These are phyloP conservation scores for Miscanthus lutarioriparius DNA, from an alignment of 176 grass and related monocot genomes.

Conservation along the genomic window DNA sequence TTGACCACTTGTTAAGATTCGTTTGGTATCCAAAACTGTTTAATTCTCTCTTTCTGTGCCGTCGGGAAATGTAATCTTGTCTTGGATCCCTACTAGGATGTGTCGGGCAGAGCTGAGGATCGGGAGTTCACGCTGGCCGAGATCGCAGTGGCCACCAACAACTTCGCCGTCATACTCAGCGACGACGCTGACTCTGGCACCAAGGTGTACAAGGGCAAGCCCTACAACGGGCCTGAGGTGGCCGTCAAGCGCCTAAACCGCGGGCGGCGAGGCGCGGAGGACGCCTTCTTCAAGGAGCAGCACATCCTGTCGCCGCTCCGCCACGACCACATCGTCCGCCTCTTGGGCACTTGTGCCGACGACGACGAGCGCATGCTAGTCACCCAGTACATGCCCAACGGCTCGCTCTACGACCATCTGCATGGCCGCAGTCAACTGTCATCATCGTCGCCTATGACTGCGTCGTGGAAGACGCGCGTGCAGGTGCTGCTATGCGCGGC, in stretches of 20 bases:
- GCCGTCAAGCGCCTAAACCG: background rate
- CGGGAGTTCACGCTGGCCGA: background rate
- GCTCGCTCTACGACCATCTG: background rate
- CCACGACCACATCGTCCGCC: background rate
- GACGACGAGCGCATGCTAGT: background rate
- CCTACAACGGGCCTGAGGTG: background rate
- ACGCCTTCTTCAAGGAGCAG: background rate
- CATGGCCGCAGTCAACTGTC: background rate
- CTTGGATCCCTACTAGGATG: too few species aligned
- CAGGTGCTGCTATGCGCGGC: background rate
- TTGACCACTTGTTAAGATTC: too few species aligned
- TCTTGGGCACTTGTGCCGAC: background rate
- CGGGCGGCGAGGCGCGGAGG: background rate
- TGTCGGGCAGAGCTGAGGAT: too few species aligned
- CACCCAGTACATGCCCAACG: background rate
- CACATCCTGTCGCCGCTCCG: background rate
- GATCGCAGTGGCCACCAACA: background rate
- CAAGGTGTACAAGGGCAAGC: background rate
- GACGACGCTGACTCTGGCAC: too few species aligned
- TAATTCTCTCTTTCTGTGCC: background rate
- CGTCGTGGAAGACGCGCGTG: background rate
- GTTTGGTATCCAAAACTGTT: background rate
- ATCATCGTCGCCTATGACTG: accelerated
- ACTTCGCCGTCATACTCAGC: background rate
- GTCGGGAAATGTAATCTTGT: too few species aligned